Conservation (phyloP, 192 early-diverging fungal genomes). For the Podila epicladia region DNA sequence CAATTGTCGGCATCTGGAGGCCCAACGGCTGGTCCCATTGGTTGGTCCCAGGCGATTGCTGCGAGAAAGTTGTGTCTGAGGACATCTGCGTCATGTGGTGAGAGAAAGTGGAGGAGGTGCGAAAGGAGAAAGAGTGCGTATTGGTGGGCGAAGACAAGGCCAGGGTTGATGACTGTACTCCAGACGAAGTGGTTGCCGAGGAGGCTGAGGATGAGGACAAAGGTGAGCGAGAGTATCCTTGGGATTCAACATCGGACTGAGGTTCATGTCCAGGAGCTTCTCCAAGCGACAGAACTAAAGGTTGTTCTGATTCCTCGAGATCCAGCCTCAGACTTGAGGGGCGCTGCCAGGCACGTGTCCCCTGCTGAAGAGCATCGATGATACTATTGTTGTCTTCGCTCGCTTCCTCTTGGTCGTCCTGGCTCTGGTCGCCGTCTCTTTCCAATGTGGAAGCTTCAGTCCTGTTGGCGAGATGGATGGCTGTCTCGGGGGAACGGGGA, state of each 20-base stretch:
- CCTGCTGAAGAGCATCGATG: constrained; percentile 26
- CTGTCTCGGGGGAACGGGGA: not conserved
- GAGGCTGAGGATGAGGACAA: not conserved
- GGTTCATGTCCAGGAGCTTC: not conserved
- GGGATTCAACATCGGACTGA: not conserved
- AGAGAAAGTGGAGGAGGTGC: constrained; percentile 36
- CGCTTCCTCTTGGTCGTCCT: not conserved
- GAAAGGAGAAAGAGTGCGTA: constrained; percentile 22
- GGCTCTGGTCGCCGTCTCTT: not conserved
- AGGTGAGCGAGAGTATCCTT: not conserved
- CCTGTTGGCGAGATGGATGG: not conserved
- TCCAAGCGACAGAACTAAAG: not conserved
- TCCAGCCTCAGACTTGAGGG: constrained; percentile 16
- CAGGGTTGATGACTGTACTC: not conserved
- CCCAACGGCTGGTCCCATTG: constrained; percentile 23
- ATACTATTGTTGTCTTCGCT: constrained; percentile 10
- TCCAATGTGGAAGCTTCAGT: not conserved
- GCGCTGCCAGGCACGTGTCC: constrained; percentile 29
- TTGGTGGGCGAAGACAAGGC: constrained; percentile 16
- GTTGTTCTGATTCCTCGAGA: not conserved
- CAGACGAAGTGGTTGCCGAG: constrained; percentile 1
- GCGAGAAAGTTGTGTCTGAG: constrained; percentile 21
- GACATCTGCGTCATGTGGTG: constrained; percentile 13
- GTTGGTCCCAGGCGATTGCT: constrained; percentile 13
- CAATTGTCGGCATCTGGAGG: constrained; percentile 34